These are phyloP conservation scores for Coleophoma crateriformis DNA, from an alignment of 2,329 filamentous ascomycete genomes.

Conservation along the genomic window DNA sequence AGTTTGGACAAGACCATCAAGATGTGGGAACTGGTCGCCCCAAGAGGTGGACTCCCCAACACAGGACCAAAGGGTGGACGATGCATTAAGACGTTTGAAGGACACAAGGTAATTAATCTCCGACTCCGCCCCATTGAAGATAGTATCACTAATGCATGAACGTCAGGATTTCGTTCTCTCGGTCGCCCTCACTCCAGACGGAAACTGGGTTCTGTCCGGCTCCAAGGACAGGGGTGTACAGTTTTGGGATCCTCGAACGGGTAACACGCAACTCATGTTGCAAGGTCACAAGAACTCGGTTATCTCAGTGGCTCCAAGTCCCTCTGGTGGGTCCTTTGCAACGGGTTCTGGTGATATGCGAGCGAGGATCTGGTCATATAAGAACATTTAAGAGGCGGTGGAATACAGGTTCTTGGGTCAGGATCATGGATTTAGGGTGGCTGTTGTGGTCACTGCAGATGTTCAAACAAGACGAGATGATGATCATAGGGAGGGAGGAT, in stretches of 20 bases:
- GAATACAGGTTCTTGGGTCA: too few relatives aligned
- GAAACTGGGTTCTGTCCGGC: constrained; percentile 92
- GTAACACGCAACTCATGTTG: constrained; percentile 93
- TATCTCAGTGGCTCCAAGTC: constrained; percentile 93
- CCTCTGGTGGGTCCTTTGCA: constrained; percentile 77
- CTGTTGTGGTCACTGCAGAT: too few relatives aligned
- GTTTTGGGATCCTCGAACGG: constrained; percentile 96
- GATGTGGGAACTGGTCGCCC: constrained; percentile 90
- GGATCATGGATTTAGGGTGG: too few relatives aligned
- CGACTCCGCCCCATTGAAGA: neutral
- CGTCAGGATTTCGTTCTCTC: constrained; percentile 88
- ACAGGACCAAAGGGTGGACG: constrained; percentile 76
- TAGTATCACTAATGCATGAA: constrained; percentile 11
- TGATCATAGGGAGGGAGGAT: too few relatives aligned
- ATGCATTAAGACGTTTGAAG: constrained; percentile 95
- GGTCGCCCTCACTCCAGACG: constrained; percentile 90
- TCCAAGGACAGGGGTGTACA: constrained; percentile 97
- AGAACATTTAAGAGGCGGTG: constrained; percentile 33
- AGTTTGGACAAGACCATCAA: constrained; percentile 98
- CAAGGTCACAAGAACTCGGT: constrained; percentile 99
- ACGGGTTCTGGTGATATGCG: constrained; percentile 97
- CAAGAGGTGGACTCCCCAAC: constrained; percentile 59
- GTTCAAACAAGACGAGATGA: too few relatives aligned
- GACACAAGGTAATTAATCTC: constrained; percentile 66
- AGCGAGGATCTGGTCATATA: constrained; percentile 92